These are phyloP conservation scores for Periconia sp. DNA, from an alignment of 2,329 filamentous ascomycete species.

Conservation along the genomic window DNA sequence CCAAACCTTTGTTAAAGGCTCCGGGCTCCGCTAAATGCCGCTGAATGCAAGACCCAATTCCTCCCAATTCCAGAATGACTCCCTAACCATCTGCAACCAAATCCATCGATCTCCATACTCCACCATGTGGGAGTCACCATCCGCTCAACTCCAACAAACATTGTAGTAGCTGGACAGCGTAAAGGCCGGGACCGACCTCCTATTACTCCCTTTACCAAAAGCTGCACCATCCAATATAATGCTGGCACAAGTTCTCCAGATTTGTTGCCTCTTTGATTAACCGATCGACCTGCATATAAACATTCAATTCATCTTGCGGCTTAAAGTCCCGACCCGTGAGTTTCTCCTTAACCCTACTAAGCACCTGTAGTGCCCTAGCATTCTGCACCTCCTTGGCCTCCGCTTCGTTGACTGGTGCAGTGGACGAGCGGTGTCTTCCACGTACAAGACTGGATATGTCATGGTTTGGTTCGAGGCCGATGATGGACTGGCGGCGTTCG, in stretches of 20 bases:
- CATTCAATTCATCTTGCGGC: conserved; percentile 74
- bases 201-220: conserved; percentile 73
- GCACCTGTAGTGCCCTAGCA: conserved; percentile 86
- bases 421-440: conserved; percentile 44
- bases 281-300: conserved; percentile 90
- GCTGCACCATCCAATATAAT: conserved; percentile 99
- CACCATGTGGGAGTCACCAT: too few species aligned
- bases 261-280: conserved; percentile 95
- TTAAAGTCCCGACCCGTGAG: conserved; percentile 93
- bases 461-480: conserved; percentile 50
- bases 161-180: too few species aligned
- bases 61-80: too few species aligned
- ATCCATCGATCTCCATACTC: too few species aligned
- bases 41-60: too few species aligned
- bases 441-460: conserved; percentile 39
- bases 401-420: conserved; percentile 48
- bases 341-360: conserved; percentile 93
- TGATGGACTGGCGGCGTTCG: conserved; percentile 66
- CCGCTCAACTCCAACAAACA: too few species aligned
- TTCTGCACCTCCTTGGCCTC: conserved; percentile 81
- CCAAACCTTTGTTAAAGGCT: too few species aligned
- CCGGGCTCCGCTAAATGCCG: too few species aligned
- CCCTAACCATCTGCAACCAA: too few species aligned
- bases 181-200: too few species aligned
- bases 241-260: conserved; percentile 95